Base-by-base conservation (phyloP, 2,329 filamentous ascomycete species). In the Beauveria asiatica region DNA sequence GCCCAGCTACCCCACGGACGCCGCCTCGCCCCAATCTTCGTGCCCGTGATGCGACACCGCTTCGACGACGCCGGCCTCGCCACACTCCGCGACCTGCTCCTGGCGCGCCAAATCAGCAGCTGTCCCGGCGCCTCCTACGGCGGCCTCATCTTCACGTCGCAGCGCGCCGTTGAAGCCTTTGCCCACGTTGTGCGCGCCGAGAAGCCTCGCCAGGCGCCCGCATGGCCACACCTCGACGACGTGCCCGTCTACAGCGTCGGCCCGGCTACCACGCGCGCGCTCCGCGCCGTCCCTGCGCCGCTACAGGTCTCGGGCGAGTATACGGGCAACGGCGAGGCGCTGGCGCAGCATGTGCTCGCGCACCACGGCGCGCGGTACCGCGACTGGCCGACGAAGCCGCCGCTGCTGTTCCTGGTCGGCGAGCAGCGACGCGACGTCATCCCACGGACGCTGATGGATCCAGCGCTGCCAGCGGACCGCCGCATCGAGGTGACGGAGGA, bases 371-470 rank as follows among this genome's bases (percentile, higher is more conserved):
- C 74, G 54, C 81, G 79, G 77, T 80, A 83, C 64, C 64, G 69
- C 41, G 70, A 70, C 42, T 69, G 72, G 54, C 53, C 70, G 11
- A 67, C 65, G 16, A 84, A 84, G 66, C 85, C 84, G 0, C 82
- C 88, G 0, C 72, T 97, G 5, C 76, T 97, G 1, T 99, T 97
- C 71, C 81, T 95, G 16, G 92, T 96, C 0, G 94, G 94, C 21
- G 93, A 97, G 70, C 89, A 92, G 70, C 83, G 92, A 59, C 79
- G 94, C 49, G 94, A 97, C 70, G 85, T 96, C 65, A 96, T 99
- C 64, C 92, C 94, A 1, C 89, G 83, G 66, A 90, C 84, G 1
- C 76, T 97, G 42, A 89, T 86, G 78, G 80, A 83, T 44, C 69
- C 76, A 0, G 66, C 70, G 0, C 73, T 92, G 9, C 72, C 80